These are phyloP conservation scores for Medicago ruthenica DNA, from an alignment of 306 rosid genomes.

Conservation along the genomic window DNA sequence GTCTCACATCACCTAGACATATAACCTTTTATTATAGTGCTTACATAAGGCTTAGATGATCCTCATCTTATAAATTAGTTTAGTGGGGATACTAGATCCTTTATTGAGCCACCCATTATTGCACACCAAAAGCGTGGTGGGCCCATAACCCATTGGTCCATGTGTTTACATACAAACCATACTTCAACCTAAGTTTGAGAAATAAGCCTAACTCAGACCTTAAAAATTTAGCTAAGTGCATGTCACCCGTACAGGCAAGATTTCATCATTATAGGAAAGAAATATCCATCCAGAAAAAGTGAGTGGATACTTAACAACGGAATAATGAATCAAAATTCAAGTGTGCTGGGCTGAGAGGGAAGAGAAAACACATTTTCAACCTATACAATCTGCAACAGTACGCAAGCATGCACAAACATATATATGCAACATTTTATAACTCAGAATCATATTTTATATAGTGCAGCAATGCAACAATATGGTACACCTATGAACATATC, in stretches of 20 bases:
- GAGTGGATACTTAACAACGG: constrained; percentile 9
- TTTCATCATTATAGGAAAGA: constrained; percentile 17
- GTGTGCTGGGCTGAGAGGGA: constrained; percentile 7
- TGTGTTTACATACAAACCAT: background rate
- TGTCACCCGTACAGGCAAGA: constrained; percentile 2
- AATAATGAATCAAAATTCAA: constrained; percentile 26
- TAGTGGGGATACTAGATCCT: background rate
- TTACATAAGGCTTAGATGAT: background rate
- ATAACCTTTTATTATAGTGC: too few relatives aligned
- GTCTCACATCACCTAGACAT: background rate
- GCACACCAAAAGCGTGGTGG: background rate
- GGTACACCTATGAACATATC: constrained; percentile 7
- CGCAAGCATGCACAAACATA: background rate
- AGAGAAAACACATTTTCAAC: background rate
- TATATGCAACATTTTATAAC: constrained; percentile 31
- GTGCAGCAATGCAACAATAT: constrained; percentile 31
- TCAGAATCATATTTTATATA: constrained; percentile 4
- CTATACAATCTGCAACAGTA: constrained; percentile 15
- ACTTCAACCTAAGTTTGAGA: background rate
- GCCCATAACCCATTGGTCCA: background rate
- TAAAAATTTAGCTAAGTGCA: constrained; percentile 2
- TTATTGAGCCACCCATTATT: background rate
- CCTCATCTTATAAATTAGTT: background rate
- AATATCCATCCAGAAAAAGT: constrained; percentile 11
- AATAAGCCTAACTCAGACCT: background rate